A percentile compares a stretch with the other conserved stretches of the same genome.
Conservation (phyloP, 306 rosid species). For the Oxytropis ochrocephala region DNA sequence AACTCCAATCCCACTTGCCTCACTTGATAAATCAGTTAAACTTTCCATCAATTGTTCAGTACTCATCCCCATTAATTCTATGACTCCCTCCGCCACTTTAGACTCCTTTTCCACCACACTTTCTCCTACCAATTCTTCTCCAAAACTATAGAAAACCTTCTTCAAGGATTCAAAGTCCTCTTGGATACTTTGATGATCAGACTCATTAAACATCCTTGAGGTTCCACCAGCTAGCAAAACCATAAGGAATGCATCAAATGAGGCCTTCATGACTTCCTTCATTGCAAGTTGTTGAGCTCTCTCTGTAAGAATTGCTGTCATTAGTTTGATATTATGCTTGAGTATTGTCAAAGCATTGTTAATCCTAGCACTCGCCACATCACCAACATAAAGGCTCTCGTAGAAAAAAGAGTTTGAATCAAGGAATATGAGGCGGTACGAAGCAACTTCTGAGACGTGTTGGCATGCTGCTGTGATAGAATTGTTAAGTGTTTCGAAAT, state of each 20-base stretch:
- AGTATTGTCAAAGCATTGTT: conserved; percentile 36
- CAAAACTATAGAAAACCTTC: conserved; percentile 38
- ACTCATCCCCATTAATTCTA: conserved; percentile 54
- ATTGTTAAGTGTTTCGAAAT: conserved; percentile 46
- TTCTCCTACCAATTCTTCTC: conserved; percentile 56
- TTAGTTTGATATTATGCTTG: conserved; percentile 64
- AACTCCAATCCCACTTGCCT: conserved; percentile 49
- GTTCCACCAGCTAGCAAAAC: conserved; percentile 86
- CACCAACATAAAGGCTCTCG: conserved; percentile 51
- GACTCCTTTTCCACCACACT: conserved; percentile 61
- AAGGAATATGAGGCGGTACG: conserved; percentile 67
- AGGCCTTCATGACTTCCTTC: conserved; percentile 69
- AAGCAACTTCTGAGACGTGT: conserved; percentile 78
- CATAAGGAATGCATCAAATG: conserved; percentile 64
- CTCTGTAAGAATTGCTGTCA: conserved; percentile 53
- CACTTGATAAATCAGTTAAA: conserved; percentile 54
- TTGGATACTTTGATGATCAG: conserved; percentile 48
- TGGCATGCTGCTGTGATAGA: conserved; percentile 54
- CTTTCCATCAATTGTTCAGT: conserved; percentile 72
- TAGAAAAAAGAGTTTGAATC: conserved; percentile 64
- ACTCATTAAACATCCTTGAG: conserved; percentile 46
- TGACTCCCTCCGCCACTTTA: conserved; percentile 66
- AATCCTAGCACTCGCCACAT: conserved; percentile 54
- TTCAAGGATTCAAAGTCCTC: conserved; percentile 73
- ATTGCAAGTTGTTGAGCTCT: conserved; percentile 55